Conservation (phyloP, 2,329 filamentous ascomycete species). For the Grosmannia penicillata region DNA sequence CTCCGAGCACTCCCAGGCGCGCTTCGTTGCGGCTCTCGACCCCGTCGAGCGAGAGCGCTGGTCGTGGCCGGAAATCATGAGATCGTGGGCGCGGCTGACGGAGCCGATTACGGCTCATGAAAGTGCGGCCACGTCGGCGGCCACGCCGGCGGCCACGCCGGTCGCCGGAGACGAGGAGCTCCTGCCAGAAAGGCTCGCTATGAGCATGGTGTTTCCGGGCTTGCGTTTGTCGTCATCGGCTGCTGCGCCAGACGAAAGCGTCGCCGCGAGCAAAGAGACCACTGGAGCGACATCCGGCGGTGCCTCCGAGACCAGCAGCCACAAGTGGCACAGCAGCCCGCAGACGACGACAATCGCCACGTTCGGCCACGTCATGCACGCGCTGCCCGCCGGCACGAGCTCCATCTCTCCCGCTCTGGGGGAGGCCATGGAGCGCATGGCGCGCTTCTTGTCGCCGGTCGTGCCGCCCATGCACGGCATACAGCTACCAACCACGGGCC, state of each 20-base stretch:
- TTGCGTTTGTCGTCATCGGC: too few species aligned
- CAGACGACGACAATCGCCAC: conserved; percentile 17
- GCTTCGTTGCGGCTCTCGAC: conserved; percentile 18
- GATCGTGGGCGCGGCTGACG: conserved; percentile 1
- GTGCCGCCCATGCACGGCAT: conserved; percentile 33
- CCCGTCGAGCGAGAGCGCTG: conserved; percentile 16
- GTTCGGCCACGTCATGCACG: conserved; percentile 37
- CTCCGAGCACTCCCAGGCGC: conserved; percentile 10
- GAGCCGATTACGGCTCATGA: neutral
- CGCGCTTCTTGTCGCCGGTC: conserved; percentile 27
- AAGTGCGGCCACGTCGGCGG: neutral
- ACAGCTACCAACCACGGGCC: conserved; percentile 16
- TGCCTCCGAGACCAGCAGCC: neutral
- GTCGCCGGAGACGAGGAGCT: too few species aligned
- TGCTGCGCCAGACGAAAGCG: neutral
- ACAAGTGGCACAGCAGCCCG: conserved; percentile 2
- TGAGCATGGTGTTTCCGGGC: too few species aligned
- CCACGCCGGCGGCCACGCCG: too few species aligned
- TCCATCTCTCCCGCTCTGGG: neutral
- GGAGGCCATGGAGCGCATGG: conserved; percentile 14
- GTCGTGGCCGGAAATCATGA: conserved; percentile 20
- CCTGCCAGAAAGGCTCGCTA: too few species aligned
- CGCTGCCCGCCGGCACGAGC: neutral
- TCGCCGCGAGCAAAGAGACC: neutral
- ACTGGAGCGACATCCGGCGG: neutral